Percentiles rank a stretch among this genome's conserved stretches.
Conservation (phyloP, 2,329 filamentous ascomycete species). For the Didymella segeticola region DNA sequence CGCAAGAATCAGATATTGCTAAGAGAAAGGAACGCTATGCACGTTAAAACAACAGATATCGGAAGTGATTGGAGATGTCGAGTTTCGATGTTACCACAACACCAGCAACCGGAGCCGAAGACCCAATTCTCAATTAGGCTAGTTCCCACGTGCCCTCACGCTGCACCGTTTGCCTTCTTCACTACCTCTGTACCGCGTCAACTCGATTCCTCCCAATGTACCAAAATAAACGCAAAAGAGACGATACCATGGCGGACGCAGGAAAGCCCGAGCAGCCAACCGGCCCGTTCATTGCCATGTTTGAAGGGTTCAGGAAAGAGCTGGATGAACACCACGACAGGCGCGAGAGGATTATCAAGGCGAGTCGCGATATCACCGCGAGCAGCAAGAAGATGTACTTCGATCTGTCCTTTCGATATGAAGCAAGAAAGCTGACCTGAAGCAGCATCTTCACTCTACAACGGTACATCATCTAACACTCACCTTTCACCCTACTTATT, state of each 20-base stretch:
- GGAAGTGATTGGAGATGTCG: slow-evolving; percentile 2
- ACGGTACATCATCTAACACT: slow-evolving; percentile 59
- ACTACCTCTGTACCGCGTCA: slow-evolving; percentile 11
- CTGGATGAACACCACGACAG: slow-evolving; percentile 95
- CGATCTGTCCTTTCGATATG: too few species aligned
- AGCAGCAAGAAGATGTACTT: slow-evolving; percentile 92
- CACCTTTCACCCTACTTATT: neutral
- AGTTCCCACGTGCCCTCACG: slow-evolving; percentile 32
- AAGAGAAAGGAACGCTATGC: neutral
- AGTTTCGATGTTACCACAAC: neutral
- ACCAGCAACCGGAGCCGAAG: slow-evolving; percentile 21
- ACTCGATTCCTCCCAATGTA: slow-evolving; percentile 26
- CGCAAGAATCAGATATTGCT: neutral
- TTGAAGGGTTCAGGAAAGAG: slow-evolving; percentile 83
- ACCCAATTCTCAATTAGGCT: slow-evolving; percentile 25
- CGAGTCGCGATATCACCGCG: slow-evolving; percentile 88
- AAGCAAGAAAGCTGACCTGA: slow-evolving; percentile 20
- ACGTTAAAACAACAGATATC: neutral
- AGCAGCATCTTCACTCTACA: slow-evolving; percentile 82
- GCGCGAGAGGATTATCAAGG: slow-evolving; percentile 87
- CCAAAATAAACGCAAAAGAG: slow-evolving; percentile 43
- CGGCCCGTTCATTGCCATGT: slow-evolving; percentile 70
- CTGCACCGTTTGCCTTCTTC: slow-evolving; percentile 33
- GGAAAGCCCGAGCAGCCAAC: slow-evolving; percentile 36
- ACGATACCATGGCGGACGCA: slow-evolving; percentile 45